A percentile compares a stretch with the other conserved stretches of the same genome.
phyloP scores from a whole-genome alignment of 352 stramenopile species.

The Phytophthora crassamura region DNA sequence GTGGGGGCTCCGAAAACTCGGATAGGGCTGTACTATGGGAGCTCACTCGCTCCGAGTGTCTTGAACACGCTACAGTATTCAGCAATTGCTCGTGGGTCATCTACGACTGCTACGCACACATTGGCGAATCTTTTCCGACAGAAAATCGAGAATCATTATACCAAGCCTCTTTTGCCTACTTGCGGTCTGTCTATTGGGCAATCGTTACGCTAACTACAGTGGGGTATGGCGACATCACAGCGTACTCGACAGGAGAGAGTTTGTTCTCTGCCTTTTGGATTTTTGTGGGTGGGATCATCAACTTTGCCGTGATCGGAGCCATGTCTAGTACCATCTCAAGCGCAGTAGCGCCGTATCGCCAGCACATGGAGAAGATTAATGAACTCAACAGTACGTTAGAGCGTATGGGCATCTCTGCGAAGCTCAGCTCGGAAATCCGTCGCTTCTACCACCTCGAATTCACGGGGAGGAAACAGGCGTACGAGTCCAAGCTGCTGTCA shows the following conservation, averaged over 20 bases:
- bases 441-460: slow-evolving; percentile 79
- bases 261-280: slow-evolving; percentile 69
- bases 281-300: slow-evolving; percentile 74
- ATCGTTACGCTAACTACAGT: slow-evolving; percentile 73
- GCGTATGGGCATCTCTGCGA: slow-evolving; percentile 56
- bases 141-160: slow-evolving; percentile 45
- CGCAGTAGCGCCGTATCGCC: slow-evolving; percentile 50
- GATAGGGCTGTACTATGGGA: background rate
- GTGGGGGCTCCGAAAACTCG: background rate
- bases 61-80: slow-evolving; percentile 43
- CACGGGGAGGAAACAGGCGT: slow-evolving; percentile 61
- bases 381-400: slow-evolving; percentile 62
- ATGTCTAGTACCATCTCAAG: slow-evolving; percentile 84
- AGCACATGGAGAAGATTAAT: slow-evolving; percentile 74
- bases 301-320: slow-evolving; percentile 73
- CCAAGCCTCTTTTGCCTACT: slow-evolving; percentile 63
- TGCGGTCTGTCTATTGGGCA: slow-evolving; percentile 74
- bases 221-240: slow-evolving; percentile 57
- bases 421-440: slow-evolving; percentile 35
- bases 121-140: background rate
- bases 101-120: background rate
- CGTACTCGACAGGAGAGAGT: slow-evolving; percentile 61
- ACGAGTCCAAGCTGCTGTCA: slow-evolving; percentile 61
- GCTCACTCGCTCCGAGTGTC: slow-evolving; percentile 47
- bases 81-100: slow-evolving; percentile 7